A percentile compares a stretch with the other conserved stretches of the same genome.
Evolutionary conservation across 768 basidiomycete genomes (phyloP).

Genomic region (Naganishia onofrii): DNA sequence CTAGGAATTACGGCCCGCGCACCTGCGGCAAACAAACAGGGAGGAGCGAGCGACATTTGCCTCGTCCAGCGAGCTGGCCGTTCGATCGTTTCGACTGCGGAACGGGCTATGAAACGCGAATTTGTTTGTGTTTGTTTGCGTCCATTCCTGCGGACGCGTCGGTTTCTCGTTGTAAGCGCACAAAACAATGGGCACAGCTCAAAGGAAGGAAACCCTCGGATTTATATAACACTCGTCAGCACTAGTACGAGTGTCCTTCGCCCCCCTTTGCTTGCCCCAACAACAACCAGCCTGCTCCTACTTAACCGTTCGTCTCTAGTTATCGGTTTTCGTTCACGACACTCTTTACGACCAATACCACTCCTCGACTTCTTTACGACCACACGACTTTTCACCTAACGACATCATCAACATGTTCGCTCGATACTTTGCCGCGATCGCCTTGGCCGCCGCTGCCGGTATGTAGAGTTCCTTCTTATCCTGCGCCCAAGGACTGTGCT

Average conservation of each 20-base stretch:
- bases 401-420: slow-evolving; percentile 23
- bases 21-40: too few relatives aligned
- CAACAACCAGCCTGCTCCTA: neutral
- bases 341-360: slow-evolving; percentile 24
- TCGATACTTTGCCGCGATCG: slow-evolving; percentile 24
- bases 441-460: slow-evolving; percentile 24
- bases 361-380: slow-evolving; percentile 3
- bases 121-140: neutral
- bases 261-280: neutral
- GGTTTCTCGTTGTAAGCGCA: neutral
- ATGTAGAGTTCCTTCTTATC: neutral
- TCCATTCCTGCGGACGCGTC: neutral
- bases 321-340: slow-evolving; percentile 3
- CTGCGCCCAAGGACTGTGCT: neutral
- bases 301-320: neutral
- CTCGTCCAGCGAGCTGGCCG: too few relatives aligned
- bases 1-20: too few relatives aligned
- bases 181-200: neutral
- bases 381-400: neutral
- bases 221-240: slow-evolving; percentile 20
- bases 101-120: slow-evolving; percentile 3
- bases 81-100: slow-evolving; percentile 4
- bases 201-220: neutral
- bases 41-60: too few relatives aligned
- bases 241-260: neutral